Percentiles rank a stretch among this genome's conserved stretches.
These are phyloP conservation scores for Spinacia oleracea DNA, from an alignment of 179 eudicot species.

Conservation along the genomic window DNA sequence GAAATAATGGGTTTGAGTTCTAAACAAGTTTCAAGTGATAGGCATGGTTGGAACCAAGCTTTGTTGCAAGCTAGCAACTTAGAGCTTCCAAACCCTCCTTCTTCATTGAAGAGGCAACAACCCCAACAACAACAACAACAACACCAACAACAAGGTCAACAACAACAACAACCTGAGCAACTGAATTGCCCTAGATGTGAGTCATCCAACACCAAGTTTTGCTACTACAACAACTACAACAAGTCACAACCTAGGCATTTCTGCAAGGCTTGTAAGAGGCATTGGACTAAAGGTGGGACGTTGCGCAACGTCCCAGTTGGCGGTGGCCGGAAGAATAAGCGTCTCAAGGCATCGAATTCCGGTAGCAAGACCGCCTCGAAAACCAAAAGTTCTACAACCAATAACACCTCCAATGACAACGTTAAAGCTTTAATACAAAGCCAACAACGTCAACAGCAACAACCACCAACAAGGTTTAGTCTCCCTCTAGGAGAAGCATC, in stretches of 20 bases:
- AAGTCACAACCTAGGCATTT: slow-evolving; percentile 79
- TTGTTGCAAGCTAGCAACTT: slow-evolving; percentile 30
- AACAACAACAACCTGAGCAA: slow-evolving; percentile 34
- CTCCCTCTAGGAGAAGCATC: slow-evolving; percentile 19
- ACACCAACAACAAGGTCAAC: slow-evolving; percentile 25
- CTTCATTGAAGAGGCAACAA: slow-evolving; percentile 19
- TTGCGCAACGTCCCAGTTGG: slow-evolving; percentile 90
- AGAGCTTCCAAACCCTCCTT: slow-evolving; percentile 32
- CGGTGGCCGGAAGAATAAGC: slow-evolving; percentile 86
- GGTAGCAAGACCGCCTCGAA: slow-evolving; percentile 17
- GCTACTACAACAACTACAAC: slow-evolving; percentile 92
- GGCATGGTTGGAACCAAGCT: slow-evolving; percentile 46
- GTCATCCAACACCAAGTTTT: slow-evolving; percentile 78
- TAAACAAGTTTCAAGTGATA: slow-evolving; percentile 57
- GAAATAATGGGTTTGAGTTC: slow-evolving; percentile 63
- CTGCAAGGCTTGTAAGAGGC: slow-evolving; percentile 89
- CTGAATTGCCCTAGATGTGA: slow-evolving; percentile 79
- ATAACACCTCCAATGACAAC: slow-evolving; percentile 5
- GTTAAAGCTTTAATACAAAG: slow-evolving; percentile 2
- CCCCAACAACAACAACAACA: slow-evolving; percentile 23
- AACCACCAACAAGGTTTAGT: slow-evolving; percentile 10
- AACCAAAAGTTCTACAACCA: slow-evolving; percentile 5
- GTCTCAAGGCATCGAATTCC: slow-evolving; percentile 37
- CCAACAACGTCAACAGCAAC: not conserved
- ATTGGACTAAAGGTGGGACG: slow-evolving; percentile 96